Evolutionary conservation across 2,329 filamentous ascomycete species (phyloP), one percentile per base, ranked within the genome.

Genomic region (Exserohilum turcica): DNA sequence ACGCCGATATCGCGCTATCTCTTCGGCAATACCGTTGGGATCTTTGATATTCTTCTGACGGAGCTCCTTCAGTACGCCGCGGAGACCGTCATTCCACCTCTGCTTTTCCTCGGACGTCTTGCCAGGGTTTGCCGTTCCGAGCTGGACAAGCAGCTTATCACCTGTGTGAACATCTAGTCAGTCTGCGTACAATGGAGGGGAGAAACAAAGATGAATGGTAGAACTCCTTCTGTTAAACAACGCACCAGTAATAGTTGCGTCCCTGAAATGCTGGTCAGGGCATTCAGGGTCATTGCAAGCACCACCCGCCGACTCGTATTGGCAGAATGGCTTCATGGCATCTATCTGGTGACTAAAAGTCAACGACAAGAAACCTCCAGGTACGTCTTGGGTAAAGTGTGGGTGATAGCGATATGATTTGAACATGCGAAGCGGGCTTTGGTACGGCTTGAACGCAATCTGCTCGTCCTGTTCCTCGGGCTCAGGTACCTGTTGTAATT

Each of bases 271-370:
- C 79, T 97, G 87, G 60, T 78, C 87, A 50, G 85, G 78, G 77
- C 94, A 99, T 48, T 83, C 79, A 54, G 78, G 73, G 68, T 92
- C 90, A 63, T 88, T 87, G 82, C 94, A 97, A 61, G 81, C 78
- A 56, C 86, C 85, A 46, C 86, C 86, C 42, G 82, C 80, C 58
- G 90, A 78, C 74, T 96, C 90, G 66, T 85, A 88, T 32, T 86
- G 87, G 75, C 94, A 99, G 43, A 97, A 70, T 57, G 84, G 83
- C 64, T 84, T 86, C 56, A 85, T 81, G 19, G 86, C 81, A 71
- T 97, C 86, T 75, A 99, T 96, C 64, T 87, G 88, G 76, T 96
- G 90, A 77, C 91, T 97, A 78, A 93, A 97, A 37, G 92, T 97
- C 79, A 95, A 82, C 60, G 94, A 97, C 70, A 89, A 87, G 70